Base-by-base conservation (phyloP, 2,329 filamentous ascomycete species). In the Fusarium compactum region DNA sequence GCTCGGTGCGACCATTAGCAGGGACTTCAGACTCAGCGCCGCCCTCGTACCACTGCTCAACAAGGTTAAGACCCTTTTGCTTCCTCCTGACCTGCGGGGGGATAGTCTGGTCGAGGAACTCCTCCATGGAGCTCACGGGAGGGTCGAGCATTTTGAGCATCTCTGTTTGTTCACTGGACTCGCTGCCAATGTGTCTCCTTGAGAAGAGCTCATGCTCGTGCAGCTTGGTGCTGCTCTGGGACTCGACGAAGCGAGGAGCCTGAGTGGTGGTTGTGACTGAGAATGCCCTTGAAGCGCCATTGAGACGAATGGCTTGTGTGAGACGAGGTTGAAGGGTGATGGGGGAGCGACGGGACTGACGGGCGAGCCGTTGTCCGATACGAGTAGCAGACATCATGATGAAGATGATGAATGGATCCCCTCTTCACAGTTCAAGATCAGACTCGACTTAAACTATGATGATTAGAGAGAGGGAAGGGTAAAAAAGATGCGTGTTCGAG, bases 91-190 rank as follows among this genome's bases (percentile, higher is more conserved):
- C 93, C 76, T 94, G 90, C 25, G 87, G 82, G 0, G 95, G 95
- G 9, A 98, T 85, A 50, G 97, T 94, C 81, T 97, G 89, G 75
- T 88, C 85, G 47, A 98, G 89, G 76, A 98, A 97, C 29, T 94
- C 91, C 71, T 97, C 93, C 68, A 98, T 82, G 50, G 86, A 90
- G 65, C 84, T 83, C 15, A 85, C 91, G 0, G 94, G 92, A 18
- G 94, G 94, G 63, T 93, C 90, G 40, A 98, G 85, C 3, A 87
- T 86, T 74, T 90, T 88, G 65, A 98, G 88, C 95, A 98, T 98
- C 75, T 91, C 84, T 71, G 89, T 84, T 2, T 89, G 88, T 59
- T 92, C 90, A 43, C 84, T 82, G 30, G 89, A 84, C 60, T 91
- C 90, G 8, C 94, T 94, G 5, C 94, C 94, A 81, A 97, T 97